Evolutionary conservation across 2,329 filamentous ascomycete genomes (phyloP).

Genomic region (Oidium heveae): DNA sequence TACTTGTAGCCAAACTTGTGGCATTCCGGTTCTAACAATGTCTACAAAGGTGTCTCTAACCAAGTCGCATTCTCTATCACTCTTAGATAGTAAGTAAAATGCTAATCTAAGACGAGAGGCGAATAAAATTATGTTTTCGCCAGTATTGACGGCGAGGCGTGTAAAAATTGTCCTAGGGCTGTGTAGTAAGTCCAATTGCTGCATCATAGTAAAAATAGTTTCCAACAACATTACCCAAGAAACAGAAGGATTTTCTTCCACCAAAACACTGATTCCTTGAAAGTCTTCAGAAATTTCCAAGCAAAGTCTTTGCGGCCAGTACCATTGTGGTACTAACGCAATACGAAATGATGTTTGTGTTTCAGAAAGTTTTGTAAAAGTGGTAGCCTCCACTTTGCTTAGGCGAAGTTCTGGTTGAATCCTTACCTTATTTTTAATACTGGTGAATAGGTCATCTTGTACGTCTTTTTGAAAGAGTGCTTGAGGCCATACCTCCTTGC

Average conservation of each 20-base stretch:
- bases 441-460: not conserved
- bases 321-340: not conserved
- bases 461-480: not conserved
- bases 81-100: no score
- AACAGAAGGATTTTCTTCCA: not conserved
- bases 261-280: not conserved
- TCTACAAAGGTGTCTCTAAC: no score
- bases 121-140: no score
- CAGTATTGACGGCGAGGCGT: not conserved
- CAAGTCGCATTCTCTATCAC: no score
- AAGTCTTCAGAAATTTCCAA: not conserved
- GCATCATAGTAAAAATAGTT: not conserved
- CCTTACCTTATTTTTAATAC: not conserved
- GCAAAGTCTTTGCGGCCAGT: not conserved
- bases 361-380: not conserved
- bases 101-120: no score
- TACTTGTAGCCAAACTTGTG: not conserved
- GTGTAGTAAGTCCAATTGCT: not conserved
- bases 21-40: not conserved
- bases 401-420: not conserved
- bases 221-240: not conserved
- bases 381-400: not conserved
- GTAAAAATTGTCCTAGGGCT: not conserved
- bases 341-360: not conserved
- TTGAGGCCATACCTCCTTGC: not conserved